Evolutionary conservation across 2,329 filamentous ascomycete genomes (phyloP).

Genomic region (Hypoxylon sp.): DNA sequence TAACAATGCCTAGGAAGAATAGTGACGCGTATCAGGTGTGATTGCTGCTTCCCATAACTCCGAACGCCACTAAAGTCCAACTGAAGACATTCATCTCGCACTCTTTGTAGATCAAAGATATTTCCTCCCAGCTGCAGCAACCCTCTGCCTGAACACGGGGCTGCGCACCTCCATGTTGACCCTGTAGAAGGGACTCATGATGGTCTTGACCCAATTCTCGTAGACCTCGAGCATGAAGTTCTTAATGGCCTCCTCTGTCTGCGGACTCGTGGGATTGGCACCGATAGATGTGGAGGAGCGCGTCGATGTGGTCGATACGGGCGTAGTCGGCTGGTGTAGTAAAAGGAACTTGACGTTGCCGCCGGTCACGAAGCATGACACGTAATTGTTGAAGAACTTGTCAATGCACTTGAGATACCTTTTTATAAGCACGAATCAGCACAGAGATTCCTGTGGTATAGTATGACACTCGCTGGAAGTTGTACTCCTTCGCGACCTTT

Average conservation of each 20-base stretch:
- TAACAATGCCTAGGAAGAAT: too few species aligned
- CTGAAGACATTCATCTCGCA: neutral
- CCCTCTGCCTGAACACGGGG: conserved; percentile 84
- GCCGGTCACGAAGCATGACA: conserved; percentile 93
- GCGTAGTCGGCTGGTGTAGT: conserved; percentile 78
- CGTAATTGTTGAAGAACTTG: conserved; percentile 95
- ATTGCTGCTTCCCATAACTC: conserved; percentile 26
- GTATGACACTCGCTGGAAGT: neutral
- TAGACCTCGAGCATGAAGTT: conserved; percentile 97
- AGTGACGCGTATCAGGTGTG: neutral
- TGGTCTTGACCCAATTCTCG: conserved; percentile 95
- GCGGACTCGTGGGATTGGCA: conserved; percentile 86
- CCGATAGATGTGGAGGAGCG: conserved; percentile 74
- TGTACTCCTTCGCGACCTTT: neutral
- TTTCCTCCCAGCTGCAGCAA: conserved; percentile 91
- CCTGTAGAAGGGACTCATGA: conserved; percentile 96
- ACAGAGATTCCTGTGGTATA: neutral
- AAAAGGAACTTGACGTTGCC: conserved; percentile 95
- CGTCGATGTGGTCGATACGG: conserved; percentile 32
- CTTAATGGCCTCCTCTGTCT: conserved; percentile 94
- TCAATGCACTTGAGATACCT: conserved; percentile 95
- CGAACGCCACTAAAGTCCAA: conserved; percentile 30
- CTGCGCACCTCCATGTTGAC: conserved; percentile 88
- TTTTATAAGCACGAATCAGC: neutral
- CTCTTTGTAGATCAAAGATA: conserved; percentile 72